These are phyloP conservation scores for Ustilago crameri DNA, from an alignment of 1,284 basidiomycete genomes.

Conservation along the genomic window DNA sequence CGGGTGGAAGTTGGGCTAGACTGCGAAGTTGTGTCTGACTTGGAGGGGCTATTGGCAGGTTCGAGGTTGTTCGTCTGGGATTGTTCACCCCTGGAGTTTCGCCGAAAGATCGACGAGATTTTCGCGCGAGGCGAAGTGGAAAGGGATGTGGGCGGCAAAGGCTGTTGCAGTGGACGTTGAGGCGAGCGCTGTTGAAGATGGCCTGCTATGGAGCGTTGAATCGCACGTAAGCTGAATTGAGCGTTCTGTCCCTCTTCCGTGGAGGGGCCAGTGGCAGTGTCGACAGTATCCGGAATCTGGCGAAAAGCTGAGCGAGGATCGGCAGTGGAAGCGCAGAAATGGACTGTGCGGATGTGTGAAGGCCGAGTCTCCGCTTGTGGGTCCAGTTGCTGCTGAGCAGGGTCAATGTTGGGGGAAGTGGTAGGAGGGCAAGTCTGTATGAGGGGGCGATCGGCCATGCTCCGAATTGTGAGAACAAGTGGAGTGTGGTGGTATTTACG, in stretches of 20 bases:
- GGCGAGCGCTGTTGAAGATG: constrained; percentile 22
- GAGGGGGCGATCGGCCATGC: constrained; percentile 23
- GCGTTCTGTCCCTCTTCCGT: neutral
- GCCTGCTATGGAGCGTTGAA: constrained; percentile 30
- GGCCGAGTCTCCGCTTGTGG: neutral
- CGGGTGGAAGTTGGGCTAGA: neutral
- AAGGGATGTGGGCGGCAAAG: neutral
- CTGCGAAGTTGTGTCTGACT: neutral
- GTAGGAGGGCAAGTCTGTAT: neutral
- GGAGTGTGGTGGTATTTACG: neutral
- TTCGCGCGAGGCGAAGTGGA: constrained; percentile 7
- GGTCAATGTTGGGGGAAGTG: neutral
- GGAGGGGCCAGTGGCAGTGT: neutral
- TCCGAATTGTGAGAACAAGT: constrained; percentile 8
- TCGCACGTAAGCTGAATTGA: constrained; percentile 12
- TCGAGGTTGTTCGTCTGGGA: neutral
- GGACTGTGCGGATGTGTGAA: constrained; percentile 10
- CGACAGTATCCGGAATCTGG: neutral
- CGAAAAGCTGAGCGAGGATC: neutral
- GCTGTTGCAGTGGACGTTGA: neutral
- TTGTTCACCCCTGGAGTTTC: constrained; percentile 6
- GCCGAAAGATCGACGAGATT: constrained; percentile 22
- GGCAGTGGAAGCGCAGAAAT: constrained; percentile 6
- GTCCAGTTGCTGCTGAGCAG: neutral
- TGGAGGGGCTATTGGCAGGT: neutral